phyloP scores from a whole-genome alignment of 2,329 filamentous ascomycete species.

The Colletotrichum liriopes region DNA sequence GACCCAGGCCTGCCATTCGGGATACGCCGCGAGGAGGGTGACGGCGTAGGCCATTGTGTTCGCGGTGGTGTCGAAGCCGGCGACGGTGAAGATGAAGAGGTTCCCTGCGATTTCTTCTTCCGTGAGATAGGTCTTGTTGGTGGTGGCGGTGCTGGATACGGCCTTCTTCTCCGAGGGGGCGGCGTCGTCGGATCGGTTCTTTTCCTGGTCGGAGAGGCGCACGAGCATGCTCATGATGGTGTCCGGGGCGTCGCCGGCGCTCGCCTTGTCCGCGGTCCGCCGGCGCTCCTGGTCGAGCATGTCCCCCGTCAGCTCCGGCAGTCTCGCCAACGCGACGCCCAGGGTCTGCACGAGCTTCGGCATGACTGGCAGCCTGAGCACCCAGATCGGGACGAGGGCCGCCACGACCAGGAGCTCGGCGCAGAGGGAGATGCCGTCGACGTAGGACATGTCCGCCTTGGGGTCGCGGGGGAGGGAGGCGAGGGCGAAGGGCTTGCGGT shows the following conservation, averaged over 20 bases:
- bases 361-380: slow-evolving; percentile 49
- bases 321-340: slow-evolving; percentile 47
- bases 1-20: slow-evolving; percentile 67
- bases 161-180: background rate
- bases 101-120: slow-evolving; percentile 51
- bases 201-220: slow-evolving; percentile 48
- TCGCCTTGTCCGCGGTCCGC: slow-evolving; percentile 46
- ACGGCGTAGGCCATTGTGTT: slow-evolving; percentile 66
- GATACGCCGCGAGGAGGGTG: slow-evolving; percentile 61
- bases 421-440: slow-evolving; percentile 51
- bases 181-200: slow-evolving; percentile 32
- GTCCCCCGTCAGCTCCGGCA: slow-evolving; percentile 47
- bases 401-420: slow-evolving; percentile 49
- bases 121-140: slow-evolving; percentile 37
- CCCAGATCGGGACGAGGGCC: slow-evolving; percentile 47
- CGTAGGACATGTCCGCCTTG: slow-evolving; percentile 47
- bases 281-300: slow-evolving; percentile 10
- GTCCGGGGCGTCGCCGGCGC: slow-evolving; percentile 45
- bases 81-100: slow-evolving; percentile 46
- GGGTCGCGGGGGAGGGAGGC: slow-evolving; percentile 42
- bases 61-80: slow-evolving; percentile 66
- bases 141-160: background rate
- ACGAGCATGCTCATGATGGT: slow-evolving; percentile 52
- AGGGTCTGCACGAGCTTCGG: slow-evolving; percentile 47
- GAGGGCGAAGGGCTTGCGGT: slow-evolving; percentile 50